These are phyloP conservation scores for Tylopilus intermedius DNA, from an alignment of 768 basidiomycete species.

Conservation along the genomic window DNA sequence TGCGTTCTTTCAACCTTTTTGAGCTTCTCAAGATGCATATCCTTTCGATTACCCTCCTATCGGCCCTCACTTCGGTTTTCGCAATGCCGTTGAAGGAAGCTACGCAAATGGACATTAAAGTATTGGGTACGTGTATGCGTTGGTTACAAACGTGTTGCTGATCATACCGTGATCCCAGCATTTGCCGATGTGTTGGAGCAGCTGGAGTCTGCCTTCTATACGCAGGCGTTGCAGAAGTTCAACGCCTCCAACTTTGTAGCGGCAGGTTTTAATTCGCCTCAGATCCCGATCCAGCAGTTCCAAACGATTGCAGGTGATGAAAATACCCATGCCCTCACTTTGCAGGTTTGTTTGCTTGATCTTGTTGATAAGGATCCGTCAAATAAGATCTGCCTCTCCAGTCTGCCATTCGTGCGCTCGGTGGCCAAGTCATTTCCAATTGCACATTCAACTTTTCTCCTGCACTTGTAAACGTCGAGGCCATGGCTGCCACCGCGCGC, in stretches of 20 bases:
- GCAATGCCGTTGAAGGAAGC: not conserved
- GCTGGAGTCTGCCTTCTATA: not conserved
- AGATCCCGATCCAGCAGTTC: conserved; percentile 59
- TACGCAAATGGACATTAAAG: not conserved
- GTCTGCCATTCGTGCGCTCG: not conserved
- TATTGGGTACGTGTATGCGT: not conserved
- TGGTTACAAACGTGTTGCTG: not conserved
- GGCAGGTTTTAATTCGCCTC: conserved; percentile 50
- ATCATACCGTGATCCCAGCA: not conserved
- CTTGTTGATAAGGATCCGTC: not conserved
- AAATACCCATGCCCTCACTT: conserved; percentile 48
- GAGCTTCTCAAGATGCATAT: not conserved
- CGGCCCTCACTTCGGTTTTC: not conserved
- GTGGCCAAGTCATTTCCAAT: not conserved
- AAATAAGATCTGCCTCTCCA: not conserved
- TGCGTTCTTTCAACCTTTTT: not conserved
- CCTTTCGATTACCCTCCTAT: not conserved
- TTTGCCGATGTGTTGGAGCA: not conserved
- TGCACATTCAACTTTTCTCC: no score
- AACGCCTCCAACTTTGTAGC: conserved; percentile 43
- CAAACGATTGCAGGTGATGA: conserved; percentile 59
- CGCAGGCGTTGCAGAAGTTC: conserved; percentile 48
- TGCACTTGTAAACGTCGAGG: not conserved
- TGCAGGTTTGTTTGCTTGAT: conserved; percentile 21
- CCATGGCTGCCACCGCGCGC: not conserved